Evolutionary conservation across 2,329 filamentous ascomycete genomes (phyloP).

Genomic region (Ascochyta clinopodiicola): DNA sequence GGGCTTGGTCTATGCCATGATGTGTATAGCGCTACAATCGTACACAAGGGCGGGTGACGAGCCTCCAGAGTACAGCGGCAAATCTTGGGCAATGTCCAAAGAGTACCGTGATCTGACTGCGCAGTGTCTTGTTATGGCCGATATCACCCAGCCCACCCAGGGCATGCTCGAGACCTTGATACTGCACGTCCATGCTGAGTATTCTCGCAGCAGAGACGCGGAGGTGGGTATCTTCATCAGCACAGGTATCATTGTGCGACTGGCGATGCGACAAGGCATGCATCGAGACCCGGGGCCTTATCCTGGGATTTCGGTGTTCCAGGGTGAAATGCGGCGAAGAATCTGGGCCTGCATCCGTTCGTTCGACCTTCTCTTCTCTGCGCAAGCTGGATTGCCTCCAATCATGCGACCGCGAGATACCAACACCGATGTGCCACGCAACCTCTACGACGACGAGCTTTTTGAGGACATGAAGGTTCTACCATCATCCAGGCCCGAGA

Average conservation of each 20-base stretch:
- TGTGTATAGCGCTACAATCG: slow-evolving; percentile 78
- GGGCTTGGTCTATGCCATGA: slow-evolving; percentile 75
- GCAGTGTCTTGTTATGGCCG: slow-evolving; percentile 76
- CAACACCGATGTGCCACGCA: slow-evolving; percentile 76
- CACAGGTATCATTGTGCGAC: slow-evolving; percentile 64
- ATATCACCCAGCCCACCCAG: slow-evolving; percentile 77
- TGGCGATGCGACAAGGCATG: slow-evolving; percentile 77
- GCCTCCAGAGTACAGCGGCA: slow-evolving; percentile 77
- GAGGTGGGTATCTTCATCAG: slow-evolving; percentile 71
- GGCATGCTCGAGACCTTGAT: slow-evolving; percentile 81
- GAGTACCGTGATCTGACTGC: slow-evolving; percentile 74
- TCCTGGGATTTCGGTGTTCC: slow-evolving; percentile 72
- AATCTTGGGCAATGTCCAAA: slow-evolving; percentile 57
- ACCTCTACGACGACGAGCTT: slow-evolving; percentile 83
- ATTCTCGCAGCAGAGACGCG: slow-evolving; percentile 74
- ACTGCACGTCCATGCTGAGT: slow-evolving; percentile 78
- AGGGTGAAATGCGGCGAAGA: slow-evolving; percentile 73
- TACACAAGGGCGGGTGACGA: slow-evolving; percentile 82
- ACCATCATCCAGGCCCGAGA: slow-evolving; percentile 70
- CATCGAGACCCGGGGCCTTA: slow-evolving; percentile 81
- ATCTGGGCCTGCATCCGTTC: slow-evolving; percentile 74
- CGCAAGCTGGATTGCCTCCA: slow-evolving; percentile 66
- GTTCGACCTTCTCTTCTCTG: slow-evolving; percentile 78
- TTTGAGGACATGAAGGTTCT: slow-evolving; percentile 71
- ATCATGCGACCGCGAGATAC: slow-evolving; percentile 79